Percentiles rank a stretch among this genome's conserved stretches.
phyloP scores from a whole-genome alignment of 129 eudicot species.

The Dittrichia graveolens region DNA sequence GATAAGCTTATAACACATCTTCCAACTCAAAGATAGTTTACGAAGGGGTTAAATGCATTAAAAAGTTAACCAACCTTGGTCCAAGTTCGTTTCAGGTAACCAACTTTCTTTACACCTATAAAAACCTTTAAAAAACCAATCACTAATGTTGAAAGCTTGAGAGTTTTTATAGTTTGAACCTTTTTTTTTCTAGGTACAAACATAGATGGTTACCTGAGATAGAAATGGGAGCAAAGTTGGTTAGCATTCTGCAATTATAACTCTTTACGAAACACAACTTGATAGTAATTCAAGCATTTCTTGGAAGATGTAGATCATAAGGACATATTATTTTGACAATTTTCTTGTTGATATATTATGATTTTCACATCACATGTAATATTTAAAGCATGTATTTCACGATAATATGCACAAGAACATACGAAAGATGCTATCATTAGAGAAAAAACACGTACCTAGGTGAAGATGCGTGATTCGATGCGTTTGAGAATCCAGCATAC shows the following conservation, averaged over 20 bases:
- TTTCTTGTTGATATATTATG: not conserved
- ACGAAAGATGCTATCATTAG: not conserved
- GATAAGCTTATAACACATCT: not conserved
- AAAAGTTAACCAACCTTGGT: conserved; percentile 3
- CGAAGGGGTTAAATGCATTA: not conserved
- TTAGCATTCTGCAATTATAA: not conserved
- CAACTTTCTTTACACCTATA: not conserved
- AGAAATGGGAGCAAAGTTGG: no score
- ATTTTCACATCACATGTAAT: conserved; percentile 19
- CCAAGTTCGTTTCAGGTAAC: not conserved
- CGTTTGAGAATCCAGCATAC: conserved; percentile 72
- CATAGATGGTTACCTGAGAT: not conserved
- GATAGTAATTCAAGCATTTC: not conserved
- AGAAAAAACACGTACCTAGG: conserved; percentile 51
- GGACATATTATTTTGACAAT: no score
- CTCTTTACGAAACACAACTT: not conserved
- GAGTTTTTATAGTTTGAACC: not conserved
- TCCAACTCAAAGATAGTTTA: conserved; percentile 2
- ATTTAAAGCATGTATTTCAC: conserved; percentile 18
- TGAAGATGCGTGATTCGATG: conserved; percentile 50
- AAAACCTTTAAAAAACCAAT: not conserved
- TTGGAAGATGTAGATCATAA: no score
- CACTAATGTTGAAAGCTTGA: not conserved
- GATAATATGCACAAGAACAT: not conserved
- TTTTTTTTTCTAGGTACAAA: not conserved